These are phyloP conservation scores for Candida xyloterini DNA, from an alignment of 805 yeast genomes.

Conservation along the genomic window DNA sequence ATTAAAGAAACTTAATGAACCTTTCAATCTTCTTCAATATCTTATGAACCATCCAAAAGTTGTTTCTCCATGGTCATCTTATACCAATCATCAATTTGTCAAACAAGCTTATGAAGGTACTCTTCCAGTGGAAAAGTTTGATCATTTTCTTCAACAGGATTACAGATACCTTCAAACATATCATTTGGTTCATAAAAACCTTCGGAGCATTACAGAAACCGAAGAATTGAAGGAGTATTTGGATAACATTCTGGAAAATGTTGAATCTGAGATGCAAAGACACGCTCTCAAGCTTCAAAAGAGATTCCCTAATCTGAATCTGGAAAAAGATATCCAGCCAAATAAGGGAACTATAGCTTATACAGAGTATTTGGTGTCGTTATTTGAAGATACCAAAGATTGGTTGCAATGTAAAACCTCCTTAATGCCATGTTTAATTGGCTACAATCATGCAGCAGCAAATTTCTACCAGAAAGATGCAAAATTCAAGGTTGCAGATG, in stretches of 20 bases:
- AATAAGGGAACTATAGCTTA: constrained; percentile 59
- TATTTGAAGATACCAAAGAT: constrained; percentile 51
- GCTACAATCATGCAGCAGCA: constrained; percentile 55
- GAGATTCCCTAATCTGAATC: constrained; percentile 42
- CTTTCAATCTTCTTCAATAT: constrained; percentile 37
- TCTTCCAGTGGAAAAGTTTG: constrained; percentile 48
- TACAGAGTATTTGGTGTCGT: constrained; percentile 53
- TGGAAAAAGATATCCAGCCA: constrained; percentile 41
- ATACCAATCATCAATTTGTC: constrained; percentile 63
- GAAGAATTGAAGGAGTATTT: constrained; percentile 49
- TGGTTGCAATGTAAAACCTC: constrained; percentile 67
- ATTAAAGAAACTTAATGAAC: constrained; percentile 12
- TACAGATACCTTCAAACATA: constrained; percentile 67
- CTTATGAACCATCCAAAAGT: constrained; percentile 56
- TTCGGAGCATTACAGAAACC: constrained; percentile 60
- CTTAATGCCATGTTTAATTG: constrained; percentile 72
- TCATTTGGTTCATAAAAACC: constrained; percentile 60
- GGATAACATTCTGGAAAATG: constrained; percentile 46
- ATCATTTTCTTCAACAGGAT: constrained; percentile 52
- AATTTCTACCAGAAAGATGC: constrained; percentile 4
- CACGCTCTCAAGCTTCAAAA: constrained; percentile 50
- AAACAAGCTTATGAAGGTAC: constrained; percentile 48
- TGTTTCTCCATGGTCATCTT: constrained; percentile 52
- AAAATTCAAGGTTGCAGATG: constrained; percentile 15
- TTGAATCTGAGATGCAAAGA: constrained; percentile 52